These are phyloP conservation scores for Tulasnella calospora DNA, from an alignment of 768 basidiomycete species.

Conservation along the genomic window DNA sequence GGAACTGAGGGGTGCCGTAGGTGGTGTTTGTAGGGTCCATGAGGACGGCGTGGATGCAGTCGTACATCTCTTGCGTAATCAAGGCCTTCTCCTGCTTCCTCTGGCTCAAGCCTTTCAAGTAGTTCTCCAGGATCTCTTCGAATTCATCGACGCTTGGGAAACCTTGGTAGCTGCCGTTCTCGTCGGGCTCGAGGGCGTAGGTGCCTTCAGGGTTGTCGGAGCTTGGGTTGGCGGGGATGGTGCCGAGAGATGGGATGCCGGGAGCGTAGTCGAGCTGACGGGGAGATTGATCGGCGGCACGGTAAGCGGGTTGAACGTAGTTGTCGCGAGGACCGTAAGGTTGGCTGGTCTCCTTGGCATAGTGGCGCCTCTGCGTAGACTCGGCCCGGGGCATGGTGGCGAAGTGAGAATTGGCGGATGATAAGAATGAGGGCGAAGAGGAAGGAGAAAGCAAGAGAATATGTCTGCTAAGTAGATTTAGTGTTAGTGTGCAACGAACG, in stretches of 20 bases:
- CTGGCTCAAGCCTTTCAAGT: slow-evolving; percentile 54
- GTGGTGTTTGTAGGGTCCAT: slow-evolving; percentile 47
- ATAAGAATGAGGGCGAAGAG: background rate
- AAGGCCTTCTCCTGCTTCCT: slow-evolving; percentile 64
- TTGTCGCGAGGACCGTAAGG: background rate
- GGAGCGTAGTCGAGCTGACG: background rate
- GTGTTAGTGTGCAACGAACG: background rate
- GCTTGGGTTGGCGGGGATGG: background rate
- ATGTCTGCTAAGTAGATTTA: background rate
- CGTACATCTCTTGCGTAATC: slow-evolving; percentile 64
- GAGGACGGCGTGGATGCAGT: slow-evolving; percentile 66
- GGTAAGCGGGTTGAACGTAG: background rate
- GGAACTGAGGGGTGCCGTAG: slow-evolving; percentile 52
- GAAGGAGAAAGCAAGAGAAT: background rate
- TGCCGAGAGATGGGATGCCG: background rate
- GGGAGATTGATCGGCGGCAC: background rate
- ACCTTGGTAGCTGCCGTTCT: slow-evolving; percentile 38
- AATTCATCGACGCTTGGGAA: slow-evolving; percentile 62
- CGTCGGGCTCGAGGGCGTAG: slow-evolving; percentile 25
- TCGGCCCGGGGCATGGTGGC: background rate
- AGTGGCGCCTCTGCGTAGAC: background rate
- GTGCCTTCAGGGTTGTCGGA: slow-evolving; percentile 17
- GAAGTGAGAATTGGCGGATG: background rate
- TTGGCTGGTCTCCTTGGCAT: background rate
- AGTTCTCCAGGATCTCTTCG: slow-evolving; percentile 52